These are phyloP conservation scores for Suillus sp. DNA, from an alignment of 768 basidiomycete genomes.

Conservation along the genomic window DNA sequence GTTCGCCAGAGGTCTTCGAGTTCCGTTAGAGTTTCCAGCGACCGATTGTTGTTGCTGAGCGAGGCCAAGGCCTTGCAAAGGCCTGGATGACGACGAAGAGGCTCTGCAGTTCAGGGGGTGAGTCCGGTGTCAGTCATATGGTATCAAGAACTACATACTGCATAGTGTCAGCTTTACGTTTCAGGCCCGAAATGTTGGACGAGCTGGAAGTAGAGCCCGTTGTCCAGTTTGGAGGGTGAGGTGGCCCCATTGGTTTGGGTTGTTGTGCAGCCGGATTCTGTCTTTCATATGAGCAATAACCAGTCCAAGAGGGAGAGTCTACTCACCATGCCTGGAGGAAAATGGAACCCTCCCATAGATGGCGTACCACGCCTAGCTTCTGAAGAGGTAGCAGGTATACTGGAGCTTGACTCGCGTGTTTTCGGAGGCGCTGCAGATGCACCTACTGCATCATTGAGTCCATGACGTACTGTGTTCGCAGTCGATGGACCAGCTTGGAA, in stretches of 20 bases:
- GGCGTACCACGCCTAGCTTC: constrained; percentile 33
- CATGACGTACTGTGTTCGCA: not conserved
- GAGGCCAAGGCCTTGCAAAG: constrained; percentile 43
- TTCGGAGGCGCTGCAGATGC: not conserved
- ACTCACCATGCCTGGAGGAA: constrained; percentile 49
- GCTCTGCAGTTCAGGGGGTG: constrained; percentile 17
- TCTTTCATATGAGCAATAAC: not conserved
- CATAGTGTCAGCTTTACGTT: constrained; percentile 38
- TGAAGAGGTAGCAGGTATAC: not conserved
- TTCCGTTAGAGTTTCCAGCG: constrained; percentile 11
- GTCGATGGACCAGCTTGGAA: not conserved
- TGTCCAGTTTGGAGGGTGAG: constrained; percentile 16
- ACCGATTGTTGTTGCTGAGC: constrained; percentile 32
- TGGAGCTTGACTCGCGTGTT: constrained; percentile 1
- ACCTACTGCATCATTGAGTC: not conserved
- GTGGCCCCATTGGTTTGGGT: constrained; percentile 10
- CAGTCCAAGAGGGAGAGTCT: not conserved
- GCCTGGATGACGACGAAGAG: constrained; percentile 24
- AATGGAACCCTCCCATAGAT: constrained; percentile 52
- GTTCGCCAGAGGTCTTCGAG: constrained; percentile 34
- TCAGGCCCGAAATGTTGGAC: constrained; percentile 23
- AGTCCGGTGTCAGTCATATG: not conserved
- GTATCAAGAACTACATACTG: constrained; percentile 29
- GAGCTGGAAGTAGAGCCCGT: constrained; percentile 13
- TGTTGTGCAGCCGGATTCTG: constrained; percentile 19